Evolutionary conservation across 2,329 filamentous ascomycete species (phyloP).

Genomic region (Tolypocladium inflatum): DNA sequence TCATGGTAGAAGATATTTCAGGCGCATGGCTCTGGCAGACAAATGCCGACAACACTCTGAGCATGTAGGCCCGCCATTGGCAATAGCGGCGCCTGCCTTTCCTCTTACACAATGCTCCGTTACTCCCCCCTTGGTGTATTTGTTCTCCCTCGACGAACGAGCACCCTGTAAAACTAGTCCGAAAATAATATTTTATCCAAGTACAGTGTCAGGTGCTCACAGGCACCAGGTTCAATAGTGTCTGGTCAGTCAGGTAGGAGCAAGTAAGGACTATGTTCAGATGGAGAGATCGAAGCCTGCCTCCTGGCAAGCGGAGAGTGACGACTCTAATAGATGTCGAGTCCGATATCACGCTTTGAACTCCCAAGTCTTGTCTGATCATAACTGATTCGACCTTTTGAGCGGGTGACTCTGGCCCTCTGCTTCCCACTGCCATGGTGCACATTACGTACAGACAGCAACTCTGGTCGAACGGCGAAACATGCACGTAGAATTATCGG

Average conservation of each 20-base stretch:
- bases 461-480: not conserved
- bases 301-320: not conserved
- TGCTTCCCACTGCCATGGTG: not conserved
- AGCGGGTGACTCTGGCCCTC: not conserved
- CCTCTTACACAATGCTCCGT: not conserved
- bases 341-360: not conserved
- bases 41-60: not conserved
- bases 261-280: no score
- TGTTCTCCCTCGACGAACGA: not conserved
- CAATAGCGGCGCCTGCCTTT: not conserved
- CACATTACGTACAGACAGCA: not conserved
- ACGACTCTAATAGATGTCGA: not conserved
- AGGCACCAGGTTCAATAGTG: no score
- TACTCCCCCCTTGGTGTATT: not conserved
- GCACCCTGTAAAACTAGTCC: not conserved
- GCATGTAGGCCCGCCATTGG: not conserved
- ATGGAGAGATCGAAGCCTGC: not conserved
- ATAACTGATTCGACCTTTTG: not conserved
- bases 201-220: no score
- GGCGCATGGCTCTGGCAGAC: not conserved
- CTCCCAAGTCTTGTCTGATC: not conserved
- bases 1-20: slow-evolving; percentile 56
- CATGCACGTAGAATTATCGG: not conserved
- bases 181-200: no score
- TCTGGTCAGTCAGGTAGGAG: no score